Conservation (phyloP, 2,329 filamentous ascomycete genomes). For the Hymenoscyphus fructigenus region DNA sequence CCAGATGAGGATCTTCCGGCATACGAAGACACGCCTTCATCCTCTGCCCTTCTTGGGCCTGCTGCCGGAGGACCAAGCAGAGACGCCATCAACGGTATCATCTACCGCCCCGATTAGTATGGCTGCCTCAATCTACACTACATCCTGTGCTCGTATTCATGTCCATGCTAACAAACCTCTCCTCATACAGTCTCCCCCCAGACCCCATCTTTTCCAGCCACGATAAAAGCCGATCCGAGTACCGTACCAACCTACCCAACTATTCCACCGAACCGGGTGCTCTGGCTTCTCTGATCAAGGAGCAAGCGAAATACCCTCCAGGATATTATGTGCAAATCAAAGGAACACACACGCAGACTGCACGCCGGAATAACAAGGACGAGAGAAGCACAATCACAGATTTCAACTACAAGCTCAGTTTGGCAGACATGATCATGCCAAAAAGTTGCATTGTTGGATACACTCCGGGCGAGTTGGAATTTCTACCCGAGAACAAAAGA, state of each 20-base stretch:
- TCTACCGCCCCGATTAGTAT: slow-evolving; percentile 4
- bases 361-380: slow-evolving; percentile 39
- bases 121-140: not conserved
- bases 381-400: slow-evolving; percentile 51
- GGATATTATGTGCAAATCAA: slow-evolving; percentile 32
- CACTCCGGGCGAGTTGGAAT: slow-evolving; percentile 43
- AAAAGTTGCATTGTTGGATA: slow-evolving; percentile 42
- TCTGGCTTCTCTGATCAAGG: slow-evolving; percentile 30
- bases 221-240: slow-evolving; percentile 25
- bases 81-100: not conserved
- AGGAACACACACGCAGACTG: slow-evolving; percentile 36
- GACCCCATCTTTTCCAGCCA: slow-evolving; percentile 30
- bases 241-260: slow-evolving; percentile 31
- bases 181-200: slow-evolving; percentile 6
- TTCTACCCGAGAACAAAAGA: slow-evolving; percentile 58
- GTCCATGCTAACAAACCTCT: not conserved
- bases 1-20: slow-evolving; percentile 22
- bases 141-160: not conserved
- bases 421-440: slow-evolving; percentile 57
- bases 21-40: slow-evolving; percentile 14
- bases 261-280: slow-evolving; percentile 27
- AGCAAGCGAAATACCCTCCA: slow-evolving; percentile 32
- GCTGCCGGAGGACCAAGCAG: not conserved
- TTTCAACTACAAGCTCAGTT: slow-evolving; percentile 58
- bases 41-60: not conserved